Evolutionary conservation across 768 basidiomycete species (phyloP).

Genomic region (Lepiota subincarnata): DNA sequence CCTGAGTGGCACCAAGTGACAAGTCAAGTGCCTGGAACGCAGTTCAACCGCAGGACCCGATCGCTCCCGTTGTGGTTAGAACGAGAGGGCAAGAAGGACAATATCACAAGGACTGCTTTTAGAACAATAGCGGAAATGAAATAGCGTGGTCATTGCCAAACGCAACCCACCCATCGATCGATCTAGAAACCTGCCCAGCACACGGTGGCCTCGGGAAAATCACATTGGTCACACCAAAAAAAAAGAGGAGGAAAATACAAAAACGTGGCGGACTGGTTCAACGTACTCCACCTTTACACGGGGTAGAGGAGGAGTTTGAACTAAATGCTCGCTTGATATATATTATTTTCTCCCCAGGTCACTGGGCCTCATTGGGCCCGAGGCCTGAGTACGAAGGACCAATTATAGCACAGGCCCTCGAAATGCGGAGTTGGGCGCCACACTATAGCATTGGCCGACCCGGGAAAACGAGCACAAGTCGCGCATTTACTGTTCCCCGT

Average conservation of each 20-base stretch:
- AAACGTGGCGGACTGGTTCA: too few species aligned
- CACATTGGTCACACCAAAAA: too few species aligned
- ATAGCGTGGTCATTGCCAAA: slow-evolving; percentile 2
- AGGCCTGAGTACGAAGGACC: not conserved
- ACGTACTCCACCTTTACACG: too few species aligned
- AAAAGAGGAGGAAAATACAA: too few species aligned
- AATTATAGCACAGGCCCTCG: not conserved
- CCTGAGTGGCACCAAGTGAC: too few species aligned
- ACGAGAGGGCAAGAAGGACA: not conserved
- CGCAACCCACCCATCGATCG: not conserved
- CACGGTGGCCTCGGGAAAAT: too few species aligned
- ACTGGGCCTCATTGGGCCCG: not conserved
- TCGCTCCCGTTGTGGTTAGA: not conserved
- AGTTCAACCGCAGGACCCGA: too few species aligned
- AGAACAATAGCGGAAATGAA: not conserved
- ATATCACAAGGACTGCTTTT: not conserved
- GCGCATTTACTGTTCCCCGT: not conserved
- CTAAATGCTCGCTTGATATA: too few species aligned
- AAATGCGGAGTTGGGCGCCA: not conserved
- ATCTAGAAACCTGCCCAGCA: not conserved
- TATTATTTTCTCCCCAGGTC: not conserved
- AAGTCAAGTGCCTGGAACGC: too few species aligned
- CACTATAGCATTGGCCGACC: not conserved
- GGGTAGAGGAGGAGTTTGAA: too few species aligned
- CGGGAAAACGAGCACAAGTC: slow-evolving; percentile 5